Conservation (phyloP, 2,329 filamentous ascomycete species). For the Diaporthe amygdali region DNA sequence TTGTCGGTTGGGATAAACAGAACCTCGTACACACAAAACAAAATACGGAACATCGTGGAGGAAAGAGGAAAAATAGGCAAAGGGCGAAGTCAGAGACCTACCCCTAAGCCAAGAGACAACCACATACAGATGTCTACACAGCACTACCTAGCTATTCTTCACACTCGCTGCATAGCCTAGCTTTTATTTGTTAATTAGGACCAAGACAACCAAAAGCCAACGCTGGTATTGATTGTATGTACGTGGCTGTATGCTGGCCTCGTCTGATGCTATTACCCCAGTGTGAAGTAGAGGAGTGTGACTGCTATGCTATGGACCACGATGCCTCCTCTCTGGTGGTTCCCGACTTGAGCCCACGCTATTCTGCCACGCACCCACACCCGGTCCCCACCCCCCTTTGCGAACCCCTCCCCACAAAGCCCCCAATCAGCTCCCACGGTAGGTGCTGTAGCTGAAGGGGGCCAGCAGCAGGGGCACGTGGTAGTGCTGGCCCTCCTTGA, state of each 20-base stretch:
- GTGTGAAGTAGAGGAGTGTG: background rate
- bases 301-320: background rate
- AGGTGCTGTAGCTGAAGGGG: conserved; percentile 83
- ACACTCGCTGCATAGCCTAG: conserved; percentile 20
- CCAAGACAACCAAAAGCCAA: background rate
- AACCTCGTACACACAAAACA: background rate
- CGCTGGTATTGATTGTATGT: background rate
- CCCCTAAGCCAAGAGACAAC: background rate
- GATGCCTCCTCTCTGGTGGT: background rate
- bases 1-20: conserved; percentile 1
- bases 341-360: background rate
- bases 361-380: background rate
- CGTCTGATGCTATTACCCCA: background rate
- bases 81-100: background rate
- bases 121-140: background rate
- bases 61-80: background rate
- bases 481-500: conserved; percentile 68
- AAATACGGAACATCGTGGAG: background rate
- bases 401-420: background rate
- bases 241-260: background rate
- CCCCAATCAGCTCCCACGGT: conserved; percentile 70
- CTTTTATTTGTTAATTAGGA: conserved; percentile 13
- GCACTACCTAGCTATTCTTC: conserved; percentile 13
- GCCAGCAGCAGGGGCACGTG: conserved; percentile 81
- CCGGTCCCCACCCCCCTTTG: background rate